A percentile compares a stretch with the other conserved stretches of the same genome.
Conservation (phyloP, 192 early-diverging fungal genomes). For the Backusella parvicylindrica region DNA sequence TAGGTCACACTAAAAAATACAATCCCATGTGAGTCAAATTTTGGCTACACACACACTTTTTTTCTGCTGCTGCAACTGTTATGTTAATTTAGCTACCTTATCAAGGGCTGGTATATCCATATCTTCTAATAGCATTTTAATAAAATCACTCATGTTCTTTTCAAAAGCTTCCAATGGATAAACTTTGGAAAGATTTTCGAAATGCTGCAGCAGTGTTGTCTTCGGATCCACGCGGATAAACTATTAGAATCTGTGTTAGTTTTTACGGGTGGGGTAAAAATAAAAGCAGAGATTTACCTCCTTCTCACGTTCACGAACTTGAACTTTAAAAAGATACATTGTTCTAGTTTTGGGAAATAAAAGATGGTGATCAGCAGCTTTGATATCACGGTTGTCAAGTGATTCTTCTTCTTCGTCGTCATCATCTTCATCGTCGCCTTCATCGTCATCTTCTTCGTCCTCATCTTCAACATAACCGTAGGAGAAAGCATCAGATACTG, state of each 20-base stretch:
- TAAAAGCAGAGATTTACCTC: not conserved
- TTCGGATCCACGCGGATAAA: constrained; percentile 30
- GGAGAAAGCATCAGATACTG: not conserved
- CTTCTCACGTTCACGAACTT: constrained; percentile 10
- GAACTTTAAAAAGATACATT: constrained; percentile 22
- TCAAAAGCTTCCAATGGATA: constrained; percentile 46
- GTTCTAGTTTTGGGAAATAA: constrained; percentile 47
- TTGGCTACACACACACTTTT: not conserved
- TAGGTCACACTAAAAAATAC: constrained; percentile 8
- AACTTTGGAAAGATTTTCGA: constrained; percentile 37
- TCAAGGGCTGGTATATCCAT: constrained; percentile 43
- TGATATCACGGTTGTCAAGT: constrained; percentile 36
- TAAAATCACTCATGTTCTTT: constrained; percentile 47
- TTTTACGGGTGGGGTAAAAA: not conserved
- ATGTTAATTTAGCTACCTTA: constrained; percentile 28
- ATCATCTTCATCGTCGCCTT: constrained; percentile 11
- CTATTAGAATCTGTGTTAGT: constrained; percentile 15
- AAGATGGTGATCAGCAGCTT: constrained; percentile 44
- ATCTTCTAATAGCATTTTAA: constrained; percentile 39
- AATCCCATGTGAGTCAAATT: not conserved
- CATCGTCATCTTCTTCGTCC: not conserved
- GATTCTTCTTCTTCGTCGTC: constrained; percentile 28
- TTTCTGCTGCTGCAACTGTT: not conserved
- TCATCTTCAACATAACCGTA: constrained; percentile 9
- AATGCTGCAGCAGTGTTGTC: constrained; percentile 34